Evolutionary conservation across 1,139 yeast species (phyloP), one percentile per base, ranked within the genome.

Genomic region (Kodamaea derodonti): DNA sequence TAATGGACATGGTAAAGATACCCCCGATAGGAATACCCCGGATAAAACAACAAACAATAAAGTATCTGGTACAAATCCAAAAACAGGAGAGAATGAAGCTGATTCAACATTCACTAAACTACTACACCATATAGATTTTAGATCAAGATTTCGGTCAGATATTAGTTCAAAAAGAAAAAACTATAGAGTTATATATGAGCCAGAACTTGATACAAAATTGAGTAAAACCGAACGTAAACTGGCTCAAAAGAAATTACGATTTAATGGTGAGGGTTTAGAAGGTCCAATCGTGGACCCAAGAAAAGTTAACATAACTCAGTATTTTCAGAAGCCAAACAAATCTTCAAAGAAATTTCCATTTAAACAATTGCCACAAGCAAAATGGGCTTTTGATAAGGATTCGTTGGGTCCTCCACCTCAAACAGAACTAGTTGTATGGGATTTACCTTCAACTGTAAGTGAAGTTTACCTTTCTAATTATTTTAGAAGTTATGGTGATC

Each of bases 391-490:
- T 49, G 95, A 88, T 54, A 72, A 77, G 37, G 70, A 82, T 48
- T 85, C 95, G 0, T 56, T 87, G 16, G 95, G 95, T 0, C 81
- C 83, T 0, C 78, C 81, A 10, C 96, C 95, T 0, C 72, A 80
- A 4, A 65, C 78, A 3, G 86, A 84, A 48, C 56, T 88, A 24
- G 74, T 87, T 2, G 67, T 87, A 6, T 81, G 87, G 70, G 84
- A 82, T 20, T 62, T 81, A 24, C 74, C 60, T 58, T 74, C 42
- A 42, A 72, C 51, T 46, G 74, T 43, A 54, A 81, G 46, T 56
- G 81, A 48, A 59, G 66, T 45, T 14, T 69, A 46, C 59, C 71
- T 46, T 49, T 80, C 39, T 56, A 80, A 80, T 41, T 78, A 53
- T 42, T 54, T 87, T 41, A 67, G 68, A 29, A 61, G 72, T 24